Conservation (phyloP, 139 green algal genomes). For the Picochlorum costavermella region DNA sequence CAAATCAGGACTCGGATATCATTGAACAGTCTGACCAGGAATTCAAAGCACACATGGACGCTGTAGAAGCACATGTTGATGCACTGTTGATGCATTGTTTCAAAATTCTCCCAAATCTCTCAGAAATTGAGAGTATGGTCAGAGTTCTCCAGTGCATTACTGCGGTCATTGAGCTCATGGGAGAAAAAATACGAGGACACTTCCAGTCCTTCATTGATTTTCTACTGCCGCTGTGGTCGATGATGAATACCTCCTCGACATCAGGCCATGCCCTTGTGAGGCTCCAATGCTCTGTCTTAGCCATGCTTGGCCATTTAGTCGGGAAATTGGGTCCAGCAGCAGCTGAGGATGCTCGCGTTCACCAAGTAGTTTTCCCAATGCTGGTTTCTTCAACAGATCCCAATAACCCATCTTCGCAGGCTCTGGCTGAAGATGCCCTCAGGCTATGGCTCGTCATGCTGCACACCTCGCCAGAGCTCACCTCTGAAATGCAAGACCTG, state of each 20-base stretch:
- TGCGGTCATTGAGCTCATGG: conserved; percentile 55
- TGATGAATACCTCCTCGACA: not conserved
- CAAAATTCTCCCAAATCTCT: conserved; percentile 42
- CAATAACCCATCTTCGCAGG: conserved; percentile 35
- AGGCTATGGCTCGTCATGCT: conserved; percentile 28
- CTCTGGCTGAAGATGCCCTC: conserved; percentile 52
- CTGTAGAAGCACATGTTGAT: conserved; percentile 21
- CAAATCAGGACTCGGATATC: not conserved
- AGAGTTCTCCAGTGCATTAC: conserved; percentile 64
- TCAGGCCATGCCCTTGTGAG: conserved; percentile 37
- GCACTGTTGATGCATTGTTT: conserved; percentile 44
- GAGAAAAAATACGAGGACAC: conserved; percentile 43
- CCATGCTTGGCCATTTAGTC: conserved; percentile 60
- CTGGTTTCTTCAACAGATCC: conserved; percentile 45
- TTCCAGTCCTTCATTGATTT: conserved; percentile 47
- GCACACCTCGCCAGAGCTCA: conserved; percentile 14
- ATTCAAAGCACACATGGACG: conserved; percentile 21
- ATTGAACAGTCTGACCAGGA: conserved; percentile 8
- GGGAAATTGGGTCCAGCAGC: conserved; percentile 41
- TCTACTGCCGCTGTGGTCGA: conserved; percentile 40
- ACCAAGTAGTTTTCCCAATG: conserved; percentile 52
- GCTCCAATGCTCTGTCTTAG: conserved; percentile 59
- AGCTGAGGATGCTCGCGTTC: conserved; percentile 31
- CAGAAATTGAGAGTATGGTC: conserved; percentile 65
- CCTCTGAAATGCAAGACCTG: conserved; percentile 36